Conservation (phyloP, 305 asterid genomes). For the Nicotiana rustica region DNA sequence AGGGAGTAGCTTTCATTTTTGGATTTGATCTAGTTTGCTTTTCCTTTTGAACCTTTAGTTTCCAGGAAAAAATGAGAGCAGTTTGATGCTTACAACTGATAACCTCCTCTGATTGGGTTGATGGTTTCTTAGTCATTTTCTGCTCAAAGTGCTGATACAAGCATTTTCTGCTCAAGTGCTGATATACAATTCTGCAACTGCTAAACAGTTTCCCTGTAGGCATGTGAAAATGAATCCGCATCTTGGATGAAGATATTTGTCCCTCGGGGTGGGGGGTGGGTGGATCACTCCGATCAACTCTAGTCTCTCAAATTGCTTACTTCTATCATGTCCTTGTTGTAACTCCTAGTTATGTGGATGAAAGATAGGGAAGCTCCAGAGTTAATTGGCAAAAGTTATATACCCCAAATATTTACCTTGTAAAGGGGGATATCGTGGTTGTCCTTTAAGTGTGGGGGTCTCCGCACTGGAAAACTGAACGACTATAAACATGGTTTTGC, state of each 20-base stretch:
- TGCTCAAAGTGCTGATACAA: conserved; percentile 20
- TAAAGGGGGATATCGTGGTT: background rate
- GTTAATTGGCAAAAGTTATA: background rate
- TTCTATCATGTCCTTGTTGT: conserved; percentile 11
- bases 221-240: background rate
- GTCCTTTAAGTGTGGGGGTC: background rate
- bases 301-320: conserved; percentile 23
- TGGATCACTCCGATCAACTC: background rate
- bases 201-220: background rate
- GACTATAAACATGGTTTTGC: conserved; percentile 11
- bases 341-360: conserved; percentile 16
- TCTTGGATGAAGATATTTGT: conserved; percentile 16
- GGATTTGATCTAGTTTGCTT: conserved; percentile 31
- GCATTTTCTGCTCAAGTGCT: conserved; percentile 17
- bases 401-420: conserved; percentile 29
- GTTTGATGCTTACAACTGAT: conserved; percentile 22
- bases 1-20: conserved; percentile 17
- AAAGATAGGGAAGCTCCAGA: conserved; percentile 7
- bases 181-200: background rate
- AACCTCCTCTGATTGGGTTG: background rate
- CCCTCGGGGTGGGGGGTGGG: background rate
- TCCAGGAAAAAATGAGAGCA: background rate
- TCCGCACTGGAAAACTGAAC: conserved; percentile 6
- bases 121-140: conserved; percentile 17
- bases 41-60: conserved; percentile 3